phyloP scores from a whole-genome alignment of 768 basidiomycete species.

The Leccinum subtestaceum region DNA sequence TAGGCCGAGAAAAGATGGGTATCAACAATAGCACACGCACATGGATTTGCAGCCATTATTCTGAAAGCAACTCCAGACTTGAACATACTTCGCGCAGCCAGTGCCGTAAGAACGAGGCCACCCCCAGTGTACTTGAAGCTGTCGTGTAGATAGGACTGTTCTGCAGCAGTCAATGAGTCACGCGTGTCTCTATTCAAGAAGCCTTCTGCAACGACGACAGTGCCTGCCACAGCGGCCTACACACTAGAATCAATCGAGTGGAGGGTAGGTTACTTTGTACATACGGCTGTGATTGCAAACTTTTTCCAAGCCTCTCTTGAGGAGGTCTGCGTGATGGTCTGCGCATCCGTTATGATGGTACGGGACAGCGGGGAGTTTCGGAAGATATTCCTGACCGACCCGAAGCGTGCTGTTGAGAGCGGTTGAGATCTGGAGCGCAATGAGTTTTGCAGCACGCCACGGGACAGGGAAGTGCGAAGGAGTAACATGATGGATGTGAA shows the following conservation, averaged over 20 bases:
- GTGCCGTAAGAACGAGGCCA: conserved; percentile 72
- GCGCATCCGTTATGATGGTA: conserved; percentile 48
- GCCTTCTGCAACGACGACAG: conserved; percentile 58
- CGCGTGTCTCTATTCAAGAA: conserved; percentile 79
- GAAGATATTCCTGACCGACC: conserved; percentile 24
- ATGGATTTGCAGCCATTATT: conserved; percentile 83
- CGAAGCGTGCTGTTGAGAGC: conserved; percentile 17
- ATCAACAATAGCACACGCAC: conserved; percentile 35
- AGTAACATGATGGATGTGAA: conserved; percentile 17
- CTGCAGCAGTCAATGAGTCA: conserved; percentile 56
- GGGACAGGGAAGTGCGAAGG: conserved; percentile 11
- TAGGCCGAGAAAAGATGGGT: conserved; percentile 3
- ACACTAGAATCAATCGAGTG: not conserved
- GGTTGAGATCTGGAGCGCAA: conserved; percentile 17
- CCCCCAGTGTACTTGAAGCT: conserved; percentile 83
- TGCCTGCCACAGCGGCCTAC: conserved; percentile 71
- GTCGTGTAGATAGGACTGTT: conserved; percentile 69
- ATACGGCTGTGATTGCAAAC: conserved; percentile 54
- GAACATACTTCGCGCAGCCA: conserved; percentile 79
- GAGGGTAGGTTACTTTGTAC: conserved; percentile 4
- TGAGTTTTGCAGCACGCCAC: conserved; percentile 22
- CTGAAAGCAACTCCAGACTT: conserved; percentile 63
- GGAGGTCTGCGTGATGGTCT: conserved; percentile 35
- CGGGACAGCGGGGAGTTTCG: conserved; percentile 37
- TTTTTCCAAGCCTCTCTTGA: conserved; percentile 46